Evolutionary conservation across 805 yeast species (phyloP), one percentile per base, ranked within the genome.

Genomic region (Yamadazyma kitorensis): DNA sequence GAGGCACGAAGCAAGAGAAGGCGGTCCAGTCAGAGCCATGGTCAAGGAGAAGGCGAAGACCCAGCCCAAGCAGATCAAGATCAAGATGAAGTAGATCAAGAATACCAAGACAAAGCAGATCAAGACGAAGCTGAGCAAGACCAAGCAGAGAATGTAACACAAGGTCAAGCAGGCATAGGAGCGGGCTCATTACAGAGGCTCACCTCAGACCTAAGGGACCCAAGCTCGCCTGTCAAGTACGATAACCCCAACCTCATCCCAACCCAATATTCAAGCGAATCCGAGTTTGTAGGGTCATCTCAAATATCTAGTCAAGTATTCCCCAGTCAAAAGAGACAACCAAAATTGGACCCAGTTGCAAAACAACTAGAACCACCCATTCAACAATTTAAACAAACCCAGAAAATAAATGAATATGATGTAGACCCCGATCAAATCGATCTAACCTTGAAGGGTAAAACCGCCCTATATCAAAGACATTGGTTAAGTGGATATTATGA

Each of bases 401-500:
- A n/a, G n/a, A n/a, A n/a, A n/a, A 14, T 3, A 10, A 32, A 32
- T 15, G 31, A 34, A 16, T 28, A 23, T 20, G 37, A 34, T 24
- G 19, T 29, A 4, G 8, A 15, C 6, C 6, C 7, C 4, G 9
- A 18, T 10, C 35, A 20, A 11, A 31, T 26, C 13, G 29, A 19
- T 11, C 15, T 22, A 13, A n/a, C 17, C 6, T 14, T 30, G 12
- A 15, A 13, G 13, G 24, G 24, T 22, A 18, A 16, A 7, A 64
- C 70, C 4, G 57, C 60, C 5, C 50, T 64, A 10, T 68, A 63
- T 34, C 39, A 62, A 31, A 47, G 55, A 20, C 63, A 60, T 33
- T 55, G 51, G 40, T 46, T 56, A 7, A 47, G 54, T 5, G 44
- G 44, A 24, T 55, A 53, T 36, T 55, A 52, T 38, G 49, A 44